Evolutionary conservation across 2,329 filamentous ascomycete genomes (phyloP), one percentile per base, ranked within the genome.

Genomic region (Conoideocrella luteorostrata): DNA sequence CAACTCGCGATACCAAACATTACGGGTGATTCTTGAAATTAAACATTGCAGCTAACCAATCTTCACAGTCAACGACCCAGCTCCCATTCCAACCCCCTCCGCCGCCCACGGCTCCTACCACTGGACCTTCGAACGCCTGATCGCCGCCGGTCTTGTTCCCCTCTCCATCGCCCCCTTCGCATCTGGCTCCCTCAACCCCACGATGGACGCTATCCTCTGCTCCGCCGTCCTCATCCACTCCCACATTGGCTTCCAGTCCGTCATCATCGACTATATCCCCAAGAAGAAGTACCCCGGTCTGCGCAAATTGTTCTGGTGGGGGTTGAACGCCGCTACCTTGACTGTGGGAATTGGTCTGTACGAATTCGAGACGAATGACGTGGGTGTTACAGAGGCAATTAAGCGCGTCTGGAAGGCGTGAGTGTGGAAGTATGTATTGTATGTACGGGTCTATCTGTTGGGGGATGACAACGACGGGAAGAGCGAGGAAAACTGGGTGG

Each of bases 351-450:
- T 95, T 52, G 90, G 90, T 46, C 76, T 97, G 59, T 98, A 98
- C 70, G 91, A 97, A 68, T 97, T 97, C 59, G 93, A 98, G 82
- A 98, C 93, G 24, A 97, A 96, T 62, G 93, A 98, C 56, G 88
- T 98, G 41, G 93, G 93, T 53, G 66, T 98, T 47, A 95, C 89
- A 7, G 91, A 95, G 75, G 84, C 83, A 24, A 75, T 96, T 53
- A 88, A 86, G 77, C 80, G 86, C 62, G 72, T 97, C 50, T 98
- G 93, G 93, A 87, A 77, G 59, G 91, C 93, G 58, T 88, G 71
- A 57, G 47, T 37, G n/a, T 35, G 43, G 11, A 15, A 34, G 18
- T 28, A 13, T 33, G 7, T 17, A 6, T 24, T 11, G 4, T 20
- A n/a, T n/a, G 12, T 4, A 3, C 36, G 5, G 23, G 11, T n/a